Conservation (phyloP, 345 rosid genomes). For the Corchorus olitorius region DNA sequence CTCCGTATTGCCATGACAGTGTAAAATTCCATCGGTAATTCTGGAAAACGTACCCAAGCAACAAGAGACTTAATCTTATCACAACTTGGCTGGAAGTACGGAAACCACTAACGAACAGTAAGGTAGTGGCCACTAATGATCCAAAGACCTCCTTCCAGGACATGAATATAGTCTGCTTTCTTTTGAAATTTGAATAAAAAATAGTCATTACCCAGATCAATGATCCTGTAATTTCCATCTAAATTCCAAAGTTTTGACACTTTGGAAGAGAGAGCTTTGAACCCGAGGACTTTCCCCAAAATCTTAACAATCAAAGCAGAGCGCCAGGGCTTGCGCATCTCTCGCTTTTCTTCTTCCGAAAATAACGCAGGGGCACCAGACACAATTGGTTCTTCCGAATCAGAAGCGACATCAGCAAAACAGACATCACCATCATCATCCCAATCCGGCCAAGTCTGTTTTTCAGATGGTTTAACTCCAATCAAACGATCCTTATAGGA, state of each 20-base stretch:
- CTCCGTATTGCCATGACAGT: no score
- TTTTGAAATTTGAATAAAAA: neutral
- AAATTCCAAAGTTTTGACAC: neutral
- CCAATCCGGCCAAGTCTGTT: neutral
- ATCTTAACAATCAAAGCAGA: neutral
- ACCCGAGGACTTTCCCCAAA: neutral
- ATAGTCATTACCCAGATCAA: neutral
- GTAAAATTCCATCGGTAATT: neutral
- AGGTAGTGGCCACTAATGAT: neutral
- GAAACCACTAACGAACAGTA: neutral
- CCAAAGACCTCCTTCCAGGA: neutral
- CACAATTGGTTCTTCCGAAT: neutral
- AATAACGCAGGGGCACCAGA: neutral
- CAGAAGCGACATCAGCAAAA: neutral
- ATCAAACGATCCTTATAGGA: neutral
- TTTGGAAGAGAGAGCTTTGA: neutral
- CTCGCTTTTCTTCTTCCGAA: no score
- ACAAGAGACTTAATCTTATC: neutral
- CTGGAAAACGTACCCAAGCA: neutral
- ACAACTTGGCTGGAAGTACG: neutral
- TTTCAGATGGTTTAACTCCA: neutral
- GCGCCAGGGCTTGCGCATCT: neutral
- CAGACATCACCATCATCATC: neutral
- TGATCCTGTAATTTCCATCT: neutral
- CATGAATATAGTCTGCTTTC: neutral